Evolutionary conservation across 1,284 basidiomycete genomes (phyloP).

Genomic region (Trichosporon asahii): DNA sequence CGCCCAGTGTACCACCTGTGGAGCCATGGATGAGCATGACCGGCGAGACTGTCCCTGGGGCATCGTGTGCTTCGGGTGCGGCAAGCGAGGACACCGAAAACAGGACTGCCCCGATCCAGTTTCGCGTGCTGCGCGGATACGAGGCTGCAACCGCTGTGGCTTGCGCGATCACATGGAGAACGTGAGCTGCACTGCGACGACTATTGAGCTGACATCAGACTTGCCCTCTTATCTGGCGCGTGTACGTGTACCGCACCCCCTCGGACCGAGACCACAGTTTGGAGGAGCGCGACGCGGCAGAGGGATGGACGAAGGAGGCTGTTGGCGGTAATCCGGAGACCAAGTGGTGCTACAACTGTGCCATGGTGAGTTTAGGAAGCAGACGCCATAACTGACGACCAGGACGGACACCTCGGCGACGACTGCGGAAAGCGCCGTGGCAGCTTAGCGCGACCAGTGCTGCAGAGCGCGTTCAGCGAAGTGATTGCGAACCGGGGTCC

Average conservation of each 20-base stretch:
- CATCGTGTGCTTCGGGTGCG: constrained; percentile 79
- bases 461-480: constrained; percentile 71
- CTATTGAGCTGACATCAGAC: constrained; percentile 55
- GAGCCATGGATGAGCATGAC: constrained; percentile 76
- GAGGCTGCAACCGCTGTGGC: constrained; percentile 72
- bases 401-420: constrained; percentile 77
- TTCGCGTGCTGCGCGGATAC: constrained; percentile 35
- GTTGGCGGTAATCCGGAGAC: constrained; percentile 31
- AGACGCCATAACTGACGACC: not conserved
- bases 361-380: constrained; percentile 36
- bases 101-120: constrained; percentile 73
- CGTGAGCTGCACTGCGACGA: constrained; percentile 52
- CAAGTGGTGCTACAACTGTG: constrained; percentile 81
- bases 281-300: constrained; percentile 30
- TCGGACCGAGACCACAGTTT: constrained; percentile 59
- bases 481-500: constrained; percentile 69
- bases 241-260: constrained; percentile 71
- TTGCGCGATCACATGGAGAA: constrained; percentile 65
- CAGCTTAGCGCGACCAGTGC: constrained; percentile 56
- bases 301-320: constrained; percentile 43
- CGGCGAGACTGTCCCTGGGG: constrained; percentile 78
- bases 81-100: constrained; percentile 79
- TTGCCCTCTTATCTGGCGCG: constrained; percentile 82
- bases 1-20: constrained; percentile 77
- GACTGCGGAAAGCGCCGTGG: constrained; percentile 65